Conservation (phyloP, 1,284 basidiomycete species). For the Pascua sp. region DNA sequence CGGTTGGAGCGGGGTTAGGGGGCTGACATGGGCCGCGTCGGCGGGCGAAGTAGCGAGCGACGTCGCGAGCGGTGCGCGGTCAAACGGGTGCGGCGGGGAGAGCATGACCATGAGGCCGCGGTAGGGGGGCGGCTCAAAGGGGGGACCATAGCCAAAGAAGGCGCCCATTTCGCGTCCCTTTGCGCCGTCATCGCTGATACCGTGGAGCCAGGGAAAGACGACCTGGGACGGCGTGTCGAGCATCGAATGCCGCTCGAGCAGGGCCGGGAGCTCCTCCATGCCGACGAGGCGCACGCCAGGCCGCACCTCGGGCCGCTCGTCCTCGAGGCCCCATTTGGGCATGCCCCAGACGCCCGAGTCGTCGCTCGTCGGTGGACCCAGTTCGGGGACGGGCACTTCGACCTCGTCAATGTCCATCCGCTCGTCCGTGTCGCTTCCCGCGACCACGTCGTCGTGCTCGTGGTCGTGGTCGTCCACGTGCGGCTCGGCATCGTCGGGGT, state of each 20-base stretch:
- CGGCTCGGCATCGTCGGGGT: not conserved
- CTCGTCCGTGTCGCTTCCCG: constrained; percentile 3
- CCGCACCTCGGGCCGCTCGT: constrained; percentile 39
- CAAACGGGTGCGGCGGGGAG: constrained; percentile 37
- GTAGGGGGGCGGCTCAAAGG: constrained; percentile 46
- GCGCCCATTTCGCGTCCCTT: constrained; percentile 45
- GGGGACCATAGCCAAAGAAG: constrained; percentile 46
- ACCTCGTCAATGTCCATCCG: constrained; percentile 26
- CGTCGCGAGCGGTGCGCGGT: constrained; percentile 12
- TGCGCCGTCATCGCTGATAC: constrained; percentile 46
- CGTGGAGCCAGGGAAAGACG: constrained; percentile 50
- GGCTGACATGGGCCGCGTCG: not conserved
- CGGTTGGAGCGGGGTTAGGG: not conserved
- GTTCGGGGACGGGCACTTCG: constrained; percentile 14
- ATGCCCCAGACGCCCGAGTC: constrained; percentile 41
- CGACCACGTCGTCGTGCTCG: constrained; percentile 2
- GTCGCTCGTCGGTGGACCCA: constrained; percentile 17
- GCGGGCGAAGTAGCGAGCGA: constrained; percentile 2
- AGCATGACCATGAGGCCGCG: constrained; percentile 44
- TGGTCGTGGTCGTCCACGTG: constrained; percentile 14
- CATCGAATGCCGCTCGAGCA: constrained; percentile 42
- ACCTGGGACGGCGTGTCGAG: constrained; percentile 46
- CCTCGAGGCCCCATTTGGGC: constrained; percentile 46
- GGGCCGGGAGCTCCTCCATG: constrained; percentile 39
- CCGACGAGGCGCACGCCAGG: constrained; percentile 43